Conservation (phyloP, 2,329 filamentous ascomycete genomes). For the Cytospora schulzeri region DNA sequence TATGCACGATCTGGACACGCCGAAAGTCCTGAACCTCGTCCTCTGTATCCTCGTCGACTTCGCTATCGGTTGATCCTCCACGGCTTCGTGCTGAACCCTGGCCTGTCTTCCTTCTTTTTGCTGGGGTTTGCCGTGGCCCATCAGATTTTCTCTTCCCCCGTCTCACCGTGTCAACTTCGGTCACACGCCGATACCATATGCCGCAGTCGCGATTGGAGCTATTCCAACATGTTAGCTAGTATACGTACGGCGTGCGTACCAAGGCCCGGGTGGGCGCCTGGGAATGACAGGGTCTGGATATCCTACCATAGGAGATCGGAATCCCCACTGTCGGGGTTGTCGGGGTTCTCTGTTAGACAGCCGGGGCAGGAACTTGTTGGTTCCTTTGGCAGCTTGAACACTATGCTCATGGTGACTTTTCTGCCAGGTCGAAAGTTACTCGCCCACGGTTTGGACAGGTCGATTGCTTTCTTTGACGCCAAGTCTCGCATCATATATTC, state of each 20-base stretch:
- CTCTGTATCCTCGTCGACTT: not conserved
- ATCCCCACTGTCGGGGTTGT: not conserved
- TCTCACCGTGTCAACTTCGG: not conserved
- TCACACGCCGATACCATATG: not conserved
- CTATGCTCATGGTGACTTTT: slow-evolving; percentile 15
- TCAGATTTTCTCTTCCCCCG: not conserved
- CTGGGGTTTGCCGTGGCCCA: not conserved
- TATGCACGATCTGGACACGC: slow-evolving; percentile 1
- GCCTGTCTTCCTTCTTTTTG: not conserved
- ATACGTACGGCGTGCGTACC: not conserved
- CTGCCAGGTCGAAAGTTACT: slow-evolving; percentile 1
- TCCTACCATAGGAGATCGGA: slow-evolving; percentile 9
- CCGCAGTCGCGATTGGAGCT: slow-evolving; percentile 2
- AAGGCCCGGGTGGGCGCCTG: too few relatives aligned
- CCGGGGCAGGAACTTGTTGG: not conserved
- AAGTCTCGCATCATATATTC: slow-evolving; percentile 16
- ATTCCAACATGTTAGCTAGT: not conserved
- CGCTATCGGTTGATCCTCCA: fast-evolving
- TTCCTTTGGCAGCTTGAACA: not conserved
- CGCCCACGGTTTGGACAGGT: not conserved
- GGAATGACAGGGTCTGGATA: not conserved
- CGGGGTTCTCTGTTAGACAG: not conserved
- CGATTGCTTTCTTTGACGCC: not conserved
- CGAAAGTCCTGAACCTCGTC: not conserved
- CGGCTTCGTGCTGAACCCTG: too few relatives aligned